Base-by-base conservation (phyloP, 2,329 filamentous ascomycete genomes). In the Alternaria sp. region DNA sequence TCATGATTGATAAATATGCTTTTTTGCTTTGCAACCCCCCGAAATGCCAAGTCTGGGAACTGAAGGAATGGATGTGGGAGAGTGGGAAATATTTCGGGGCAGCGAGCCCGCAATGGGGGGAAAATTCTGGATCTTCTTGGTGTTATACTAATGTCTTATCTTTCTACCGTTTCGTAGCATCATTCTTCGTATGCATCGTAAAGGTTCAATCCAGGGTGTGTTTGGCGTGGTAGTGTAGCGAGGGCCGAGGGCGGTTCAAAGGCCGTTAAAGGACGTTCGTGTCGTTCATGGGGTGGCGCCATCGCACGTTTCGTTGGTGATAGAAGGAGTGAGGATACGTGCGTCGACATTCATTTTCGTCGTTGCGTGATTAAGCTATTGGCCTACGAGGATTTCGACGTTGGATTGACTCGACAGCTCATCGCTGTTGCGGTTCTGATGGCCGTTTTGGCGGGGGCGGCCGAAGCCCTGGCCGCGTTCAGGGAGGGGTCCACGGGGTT, bases 331-430 rank as follows among this genome's bases (percentile, higher is more conserved):
- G 71, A 67, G 61, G 60, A 65, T 67, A 69, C 59, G 66, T 67
- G 61, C 61, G 63, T 66, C 65, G 64, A 61, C 62, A 40, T 67
- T 66, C 62, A 52, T 64, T 69, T 60, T 66, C 49, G 59, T 51
- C 40, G 43, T 44, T 50, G 25, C 17, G 25, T 59, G 57, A 50
- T 53, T 65, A 77, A 40, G 32, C 69, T 64, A 78, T 79, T 87
- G 88, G 82, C 89, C 88, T 72, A 89, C 87, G 72, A 89, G 87
- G 75, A 89, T 88, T 77, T 89, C 87, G 67, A 88, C 85, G 61
- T 85, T 85, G 65, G 86, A 87, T 72, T 85, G 86, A 68, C 86
- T 84, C 59, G 87, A 87, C 62, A 90, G 80, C 76, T 90, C 88
- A 71, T 90, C 88, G 77, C 87, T 89, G 72, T 86, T 86, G 69